Percentiles rank a stretch among this genome's conserved stretches.
These are phyloP conservation scores for Ceriops tagal DNA, from an alignment of 345 rosid genomes.

Conservation along the genomic window DNA sequence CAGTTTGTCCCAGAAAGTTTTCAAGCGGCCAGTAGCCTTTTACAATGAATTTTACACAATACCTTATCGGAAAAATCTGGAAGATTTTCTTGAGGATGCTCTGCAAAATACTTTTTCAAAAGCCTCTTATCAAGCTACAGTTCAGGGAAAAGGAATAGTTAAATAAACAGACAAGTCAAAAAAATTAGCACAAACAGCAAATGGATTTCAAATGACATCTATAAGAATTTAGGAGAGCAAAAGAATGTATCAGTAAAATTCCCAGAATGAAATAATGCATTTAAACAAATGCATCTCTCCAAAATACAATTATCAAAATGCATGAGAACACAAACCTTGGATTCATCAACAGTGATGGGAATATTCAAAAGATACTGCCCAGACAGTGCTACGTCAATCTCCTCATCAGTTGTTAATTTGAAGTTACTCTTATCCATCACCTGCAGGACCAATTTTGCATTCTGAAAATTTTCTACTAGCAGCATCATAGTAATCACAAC, in stretches of 20 bases:
- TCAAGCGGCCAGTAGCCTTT: background rate
- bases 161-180: constrained; percentile 1
- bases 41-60: constrained; percentile 17
- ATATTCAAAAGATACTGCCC: constrained; percentile 92
- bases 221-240: background rate
- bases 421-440: constrained; percentile 98
- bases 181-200: background rate
- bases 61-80: constrained; percentile 91
- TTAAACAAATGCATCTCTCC: background rate
- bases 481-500: background rate
- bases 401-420: constrained; percentile 70
- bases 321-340: constrained; percentile 53
- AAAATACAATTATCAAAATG: constrained; percentile 5
- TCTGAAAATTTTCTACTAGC: background rate
- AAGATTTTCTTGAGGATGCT: constrained; percentile 61
- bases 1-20: background rate
- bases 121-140: constrained; percentile 82
- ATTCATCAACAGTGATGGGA: constrained; percentile 84
- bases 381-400: constrained; percentile 79
- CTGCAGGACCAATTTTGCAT: constrained; percentile 21
- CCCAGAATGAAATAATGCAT: background rate
- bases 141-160: constrained; percentile 1
- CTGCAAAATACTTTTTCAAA: constrained; percentile 62
- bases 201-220: background rate
- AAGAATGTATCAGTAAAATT: background rate